Percentiles rank a stretch among this genome's conserved stretches.
Evolutionary conservation across 2,329 filamentous ascomycete genomes (phyloP).

Genomic region (Aspergillus costaricaensis): DNA sequence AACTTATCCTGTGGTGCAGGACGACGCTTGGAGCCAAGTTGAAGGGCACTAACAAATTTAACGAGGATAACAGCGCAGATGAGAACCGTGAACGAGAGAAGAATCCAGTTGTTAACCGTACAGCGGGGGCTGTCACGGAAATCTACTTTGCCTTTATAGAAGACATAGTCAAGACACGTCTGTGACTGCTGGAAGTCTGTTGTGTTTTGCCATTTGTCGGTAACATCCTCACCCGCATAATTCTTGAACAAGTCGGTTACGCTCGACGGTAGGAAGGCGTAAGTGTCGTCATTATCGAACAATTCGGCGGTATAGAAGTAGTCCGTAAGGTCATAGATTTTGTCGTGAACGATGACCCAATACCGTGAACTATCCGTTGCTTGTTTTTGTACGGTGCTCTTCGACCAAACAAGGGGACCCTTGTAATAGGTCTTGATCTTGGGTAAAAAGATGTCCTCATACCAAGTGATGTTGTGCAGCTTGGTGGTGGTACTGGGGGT

Average conservation of each 20-base stretch:
- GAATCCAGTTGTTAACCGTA: constrained; percentile 85
- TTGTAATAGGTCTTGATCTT: constrained; percentile 84
- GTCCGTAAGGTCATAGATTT: constrained; percentile 85
- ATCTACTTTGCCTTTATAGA: constrained; percentile 80
- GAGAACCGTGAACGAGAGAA: constrained; percentile 83
- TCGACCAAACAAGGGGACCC: constrained; percentile 76
- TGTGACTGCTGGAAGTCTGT: constrained; percentile 64
- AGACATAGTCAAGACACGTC: constrained; percentile 79
- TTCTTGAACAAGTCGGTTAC: constrained; percentile 69
- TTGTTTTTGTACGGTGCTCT: constrained; percentile 60
- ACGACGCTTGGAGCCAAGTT: constrained; percentile 87
- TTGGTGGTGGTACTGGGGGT: constrained; percentile 59
- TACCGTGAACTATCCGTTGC: constrained; percentile 68
- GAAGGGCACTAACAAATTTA: constrained; percentile 91
- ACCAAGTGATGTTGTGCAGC: constrained; percentile 72
- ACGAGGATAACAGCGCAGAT: constrained; percentile 75
- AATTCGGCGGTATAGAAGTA: constrained; percentile 77
- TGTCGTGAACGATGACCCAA: constrained; percentile 77
- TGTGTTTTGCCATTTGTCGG: constrained; percentile 59
- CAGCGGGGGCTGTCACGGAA: constrained; percentile 78
- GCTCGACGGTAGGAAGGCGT: constrained; percentile 70
- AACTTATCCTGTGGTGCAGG: constrained; percentile 96
- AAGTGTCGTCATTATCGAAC: constrained; percentile 57
- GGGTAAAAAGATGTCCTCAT: constrained; percentile 70
- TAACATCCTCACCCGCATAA: constrained; percentile 80